These are phyloP conservation scores for Myriosclerotinia scirpicola DNA, from an alignment of 2,329 filamentous ascomycete genomes.

Conservation along the genomic window DNA sequence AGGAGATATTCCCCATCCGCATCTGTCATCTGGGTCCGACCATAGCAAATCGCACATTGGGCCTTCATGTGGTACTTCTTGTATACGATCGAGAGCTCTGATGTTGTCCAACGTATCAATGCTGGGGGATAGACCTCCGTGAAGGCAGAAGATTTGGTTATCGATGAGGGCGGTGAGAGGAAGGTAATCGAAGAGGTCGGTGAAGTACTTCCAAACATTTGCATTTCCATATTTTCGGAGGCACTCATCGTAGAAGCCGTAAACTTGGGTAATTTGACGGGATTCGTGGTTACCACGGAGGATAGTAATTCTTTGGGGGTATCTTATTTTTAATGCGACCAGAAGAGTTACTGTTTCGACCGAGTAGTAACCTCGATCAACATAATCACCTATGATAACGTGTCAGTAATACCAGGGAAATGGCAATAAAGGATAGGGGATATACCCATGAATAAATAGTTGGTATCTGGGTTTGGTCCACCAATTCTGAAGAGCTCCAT, in stretches of 20 bases:
- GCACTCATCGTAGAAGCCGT: conserved; percentile 99
- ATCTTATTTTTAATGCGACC: conserved; percentile 95
- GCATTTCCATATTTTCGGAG: conserved; percentile 98
- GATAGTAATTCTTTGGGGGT: conserved; percentile 96
- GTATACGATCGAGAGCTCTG: conserved; percentile 88
- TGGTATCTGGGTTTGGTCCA: conserved; percentile 95
- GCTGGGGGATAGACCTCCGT: conserved; percentile 93
- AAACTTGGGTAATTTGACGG: conserved; percentile 97
- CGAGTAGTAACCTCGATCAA: conserved; percentile 98
- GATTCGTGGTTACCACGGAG: conserved; percentile 99
- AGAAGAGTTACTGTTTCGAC: conserved; percentile 97
- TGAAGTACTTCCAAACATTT: conserved; percentile 99
- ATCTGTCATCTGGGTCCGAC: conserved; percentile 97
- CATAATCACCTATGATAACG: conserved; percentile 75
- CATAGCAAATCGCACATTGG: conserved; percentile 98
- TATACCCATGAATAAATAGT: conserved; percentile 98
- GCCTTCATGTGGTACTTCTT: conserved; percentile 97
- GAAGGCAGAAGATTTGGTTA: conserved; percentile 98
- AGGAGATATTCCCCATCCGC: conserved; percentile 93
- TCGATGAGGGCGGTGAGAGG: conserved; percentile 96
- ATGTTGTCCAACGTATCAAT: conserved; percentile 97
- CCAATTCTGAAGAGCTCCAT: conserved; percentile 99
- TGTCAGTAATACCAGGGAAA: conserved; percentile 28
- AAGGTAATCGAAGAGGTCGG: conserved; percentile 97
- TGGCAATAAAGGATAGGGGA: conserved; percentile 14